phyloP scores from a whole-genome alignment of 805 yeast genomes.

The Yamadazyma sp. region DNA sequence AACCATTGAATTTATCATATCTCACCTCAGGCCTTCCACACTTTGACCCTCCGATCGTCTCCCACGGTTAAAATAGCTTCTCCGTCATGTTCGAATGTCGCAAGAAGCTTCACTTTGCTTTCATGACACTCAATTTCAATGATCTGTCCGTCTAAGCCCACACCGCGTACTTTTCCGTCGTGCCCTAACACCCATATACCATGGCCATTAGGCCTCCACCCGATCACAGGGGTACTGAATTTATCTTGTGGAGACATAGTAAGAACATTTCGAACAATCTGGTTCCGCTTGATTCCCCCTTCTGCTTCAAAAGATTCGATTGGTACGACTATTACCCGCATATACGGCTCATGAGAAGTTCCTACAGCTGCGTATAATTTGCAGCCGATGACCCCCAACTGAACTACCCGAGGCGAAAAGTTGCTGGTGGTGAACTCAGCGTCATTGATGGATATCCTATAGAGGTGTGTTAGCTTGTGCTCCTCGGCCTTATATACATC shows the following conservation, averaged over 20 bases:
- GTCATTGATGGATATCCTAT: conserved; percentile 62
- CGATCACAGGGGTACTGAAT: conserved; percentile 51
- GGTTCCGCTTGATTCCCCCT: conserved; percentile 24
- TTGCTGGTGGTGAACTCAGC: conserved; percentile 67
- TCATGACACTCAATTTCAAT: conserved; percentile 37
- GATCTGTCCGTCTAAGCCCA: conserved; percentile 44
- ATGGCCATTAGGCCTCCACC: conserved; percentile 42
- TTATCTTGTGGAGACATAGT: conserved; percentile 69
- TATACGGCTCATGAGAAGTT: conserved; percentile 76
- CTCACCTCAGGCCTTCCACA: conserved; percentile 16
- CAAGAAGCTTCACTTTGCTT: conserved; percentile 46
- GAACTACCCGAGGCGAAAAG: conserved; percentile 54
- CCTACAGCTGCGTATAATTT: conserved; percentile 54
- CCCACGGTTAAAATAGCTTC: conserved; percentile 49
- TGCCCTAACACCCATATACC: conserved; percentile 73
- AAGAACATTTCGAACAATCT: conserved; percentile 30
- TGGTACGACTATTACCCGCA: conserved; percentile 60
- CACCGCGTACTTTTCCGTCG: conserved; percentile 63
- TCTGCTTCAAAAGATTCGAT: conserved; percentile 32
- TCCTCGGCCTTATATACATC: conserved; percentile 20
- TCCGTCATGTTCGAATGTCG: conserved; percentile 25
- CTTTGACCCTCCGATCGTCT: conserved; percentile 27
- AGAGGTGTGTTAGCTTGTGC: conserved; percentile 30
- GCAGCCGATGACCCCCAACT: conserved; percentile 21
- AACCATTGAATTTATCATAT: too few relatives aligned